Conservation (phyloP, 78 protist species). For the Dictyostelium purpureum region DNA sequence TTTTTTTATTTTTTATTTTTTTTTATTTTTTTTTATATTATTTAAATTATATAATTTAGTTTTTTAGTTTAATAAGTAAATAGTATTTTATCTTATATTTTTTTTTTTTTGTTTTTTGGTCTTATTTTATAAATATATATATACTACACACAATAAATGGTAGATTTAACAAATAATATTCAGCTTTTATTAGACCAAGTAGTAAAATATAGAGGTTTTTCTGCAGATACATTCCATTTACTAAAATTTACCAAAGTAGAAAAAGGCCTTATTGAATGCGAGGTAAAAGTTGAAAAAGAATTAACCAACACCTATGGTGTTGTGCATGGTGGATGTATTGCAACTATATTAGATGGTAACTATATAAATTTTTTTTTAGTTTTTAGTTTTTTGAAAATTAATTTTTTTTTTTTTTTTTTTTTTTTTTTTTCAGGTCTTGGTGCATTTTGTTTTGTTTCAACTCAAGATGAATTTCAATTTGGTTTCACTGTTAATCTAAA, state of each 20-base stretch:
- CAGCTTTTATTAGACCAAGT: neutral
- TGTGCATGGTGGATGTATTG: slow-evolving; percentile 2
- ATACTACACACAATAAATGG: no score
- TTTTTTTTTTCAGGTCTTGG: neutral
- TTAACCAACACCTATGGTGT: neutral
- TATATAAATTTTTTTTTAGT: no score
- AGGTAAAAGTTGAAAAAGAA: neutral
- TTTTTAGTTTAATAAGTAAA: no score
- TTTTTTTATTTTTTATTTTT: no score
- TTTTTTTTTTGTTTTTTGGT: no score
- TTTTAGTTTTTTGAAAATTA: no score
- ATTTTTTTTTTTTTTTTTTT: neutral
- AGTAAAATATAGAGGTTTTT: neutral
- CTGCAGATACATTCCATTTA: neutral
- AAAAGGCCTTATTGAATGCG: neutral
- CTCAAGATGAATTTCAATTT: neutral
- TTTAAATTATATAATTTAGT: no score
- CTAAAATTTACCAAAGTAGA: neutral
- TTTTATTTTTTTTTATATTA: no score
- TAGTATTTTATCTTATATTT: no score
- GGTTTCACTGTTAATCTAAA: neutral
- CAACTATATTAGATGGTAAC: neutral
- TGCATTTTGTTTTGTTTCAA: neutral
- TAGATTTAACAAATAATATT: neutral
- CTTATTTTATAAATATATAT: no score